These are phyloP conservation scores for Trichoderma lentiforme DNA, from an alignment of 2,329 filamentous ascomycete species.

Conservation along the genomic window DNA sequence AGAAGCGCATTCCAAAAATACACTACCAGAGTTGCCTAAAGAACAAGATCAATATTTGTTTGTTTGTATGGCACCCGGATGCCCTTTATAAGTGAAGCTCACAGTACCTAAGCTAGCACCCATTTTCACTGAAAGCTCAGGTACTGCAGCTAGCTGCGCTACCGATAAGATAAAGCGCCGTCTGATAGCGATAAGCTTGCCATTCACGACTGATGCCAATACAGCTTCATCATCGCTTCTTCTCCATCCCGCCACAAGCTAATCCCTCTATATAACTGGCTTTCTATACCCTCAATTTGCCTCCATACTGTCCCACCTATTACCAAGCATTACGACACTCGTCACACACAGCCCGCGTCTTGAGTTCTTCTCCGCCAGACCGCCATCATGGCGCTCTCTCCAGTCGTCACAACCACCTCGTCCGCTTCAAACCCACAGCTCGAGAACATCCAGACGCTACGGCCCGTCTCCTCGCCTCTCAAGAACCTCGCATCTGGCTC, in stretches of 20 bases:
- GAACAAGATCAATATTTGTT: not conserved
- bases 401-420: conserved; percentile 37
- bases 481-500: conserved; percentile 40
- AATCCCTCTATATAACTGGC: not conserved
- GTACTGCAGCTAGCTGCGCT: not conserved
- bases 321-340: not conserved
- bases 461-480: conserved; percentile 42
- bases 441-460: conserved; percentile 33
- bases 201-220: not conserved
- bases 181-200: not conserved
- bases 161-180: conserved; percentile 4
- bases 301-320: not conserved
- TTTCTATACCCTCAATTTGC: not conserved
- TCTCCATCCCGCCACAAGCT: not conserved
- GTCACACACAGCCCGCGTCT: not conserved
- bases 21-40: not conserved
- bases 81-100: not conserved
- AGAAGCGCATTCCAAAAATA: not conserved
- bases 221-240: not conserved
- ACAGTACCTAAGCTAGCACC: not conserved
- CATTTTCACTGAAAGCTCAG: not conserved
- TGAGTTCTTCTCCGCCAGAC: not conserved
- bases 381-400: conserved; percentile 44
- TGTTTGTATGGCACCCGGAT: not conserved
- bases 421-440: conserved; percentile 29